Conservation (phyloP, 1,284 basidiomycete species). For the Irpex sp. region DNA sequence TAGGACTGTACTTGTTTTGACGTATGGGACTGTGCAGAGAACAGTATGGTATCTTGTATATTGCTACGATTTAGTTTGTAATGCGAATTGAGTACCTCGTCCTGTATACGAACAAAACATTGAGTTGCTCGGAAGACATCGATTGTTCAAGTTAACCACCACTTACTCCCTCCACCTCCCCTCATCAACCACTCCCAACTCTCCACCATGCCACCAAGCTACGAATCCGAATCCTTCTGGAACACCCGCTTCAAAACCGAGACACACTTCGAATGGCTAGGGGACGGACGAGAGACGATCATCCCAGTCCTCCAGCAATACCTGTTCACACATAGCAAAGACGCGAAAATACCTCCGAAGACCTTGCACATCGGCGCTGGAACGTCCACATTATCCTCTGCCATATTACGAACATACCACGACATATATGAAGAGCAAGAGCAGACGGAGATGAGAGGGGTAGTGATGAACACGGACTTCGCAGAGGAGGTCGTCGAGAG, state of each 20-base stretch:
- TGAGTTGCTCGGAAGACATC: too few relatives aligned
- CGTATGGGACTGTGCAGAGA: too few relatives aligned
- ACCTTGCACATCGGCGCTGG: slow-evolving; percentile 32
- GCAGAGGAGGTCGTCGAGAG: slow-evolving; percentile 8
- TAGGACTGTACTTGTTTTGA: too few relatives aligned
- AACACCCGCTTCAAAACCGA: slow-evolving; percentile 23
- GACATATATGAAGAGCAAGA: too few relatives aligned
- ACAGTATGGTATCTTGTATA: too few relatives aligned
- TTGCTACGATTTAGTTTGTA: too few relatives aligned
- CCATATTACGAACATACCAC: slow-evolving; percentile 19
- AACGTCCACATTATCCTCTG: slow-evolving; percentile 26
- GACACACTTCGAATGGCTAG: slow-evolving; percentile 29
- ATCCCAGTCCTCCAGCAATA: slow-evolving; percentile 19
- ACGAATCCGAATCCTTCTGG: slow-evolving; percentile 26
- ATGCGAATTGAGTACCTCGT: too few relatives aligned
- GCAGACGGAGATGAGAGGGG: slow-evolving; percentile 8
- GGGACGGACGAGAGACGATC: slow-evolving; percentile 25
- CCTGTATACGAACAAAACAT: too few relatives aligned
- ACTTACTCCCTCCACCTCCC: too few relatives aligned
- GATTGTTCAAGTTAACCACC: too few relatives aligned
- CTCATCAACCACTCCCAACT: too few relatives aligned
- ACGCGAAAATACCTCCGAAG: slow-evolving; percentile 5
- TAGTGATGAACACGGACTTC: slow-evolving; percentile 31
- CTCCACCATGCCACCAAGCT: slow-evolving; percentile 12
- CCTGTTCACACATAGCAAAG: slow-evolving; percentile 7